Evolutionary conservation across 208 protist species (phyloP).

Genomic region (Acanthamoeba lenticulata): DNA sequence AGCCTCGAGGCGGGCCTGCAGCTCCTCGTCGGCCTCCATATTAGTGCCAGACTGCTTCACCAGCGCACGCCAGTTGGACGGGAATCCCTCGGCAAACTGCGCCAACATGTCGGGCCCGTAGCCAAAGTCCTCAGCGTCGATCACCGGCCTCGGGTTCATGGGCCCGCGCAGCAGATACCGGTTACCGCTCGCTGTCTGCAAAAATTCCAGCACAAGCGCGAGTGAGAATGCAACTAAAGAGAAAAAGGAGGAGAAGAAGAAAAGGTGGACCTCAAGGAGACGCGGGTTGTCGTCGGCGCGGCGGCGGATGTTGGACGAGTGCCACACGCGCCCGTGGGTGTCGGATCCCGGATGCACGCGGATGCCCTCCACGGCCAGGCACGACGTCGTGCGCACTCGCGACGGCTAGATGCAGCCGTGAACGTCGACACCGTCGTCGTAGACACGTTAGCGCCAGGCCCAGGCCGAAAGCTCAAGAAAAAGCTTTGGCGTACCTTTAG

Average conservation of each 20-base stretch:
- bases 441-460: too few relatives aligned
- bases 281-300: not conserved
- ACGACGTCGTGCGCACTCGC: not conserved
- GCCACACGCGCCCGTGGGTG: not conserved
- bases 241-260: not conserved
- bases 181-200: not conserved
- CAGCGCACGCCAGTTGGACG: not conserved
- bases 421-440: too few relatives aligned
- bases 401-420: slow-evolving; percentile 1
- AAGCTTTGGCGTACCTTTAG: not conserved
- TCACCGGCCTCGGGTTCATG: not conserved
- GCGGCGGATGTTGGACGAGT: slow-evolving; percentile 16
- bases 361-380: not conserved
- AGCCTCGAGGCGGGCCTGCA: not conserved
- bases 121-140: not conserved
- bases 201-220: not conserved
- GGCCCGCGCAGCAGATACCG: not conserved
- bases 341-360: not conserved
- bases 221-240: too few relatives aligned
- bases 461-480: not conserved
- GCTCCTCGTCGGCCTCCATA: not conserved
- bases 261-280: not conserved
- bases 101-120: not conserved
- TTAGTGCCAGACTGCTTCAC: not conserved
- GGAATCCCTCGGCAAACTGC: slow-evolving; percentile 17